Percentiles rank a stretch among this genome's conserved stretches.
These are phyloP conservation scores for Vanderwaltozyma yarrowii DNA, from an alignment of 805 yeast species.

Conservation along the genomic window DNA sequence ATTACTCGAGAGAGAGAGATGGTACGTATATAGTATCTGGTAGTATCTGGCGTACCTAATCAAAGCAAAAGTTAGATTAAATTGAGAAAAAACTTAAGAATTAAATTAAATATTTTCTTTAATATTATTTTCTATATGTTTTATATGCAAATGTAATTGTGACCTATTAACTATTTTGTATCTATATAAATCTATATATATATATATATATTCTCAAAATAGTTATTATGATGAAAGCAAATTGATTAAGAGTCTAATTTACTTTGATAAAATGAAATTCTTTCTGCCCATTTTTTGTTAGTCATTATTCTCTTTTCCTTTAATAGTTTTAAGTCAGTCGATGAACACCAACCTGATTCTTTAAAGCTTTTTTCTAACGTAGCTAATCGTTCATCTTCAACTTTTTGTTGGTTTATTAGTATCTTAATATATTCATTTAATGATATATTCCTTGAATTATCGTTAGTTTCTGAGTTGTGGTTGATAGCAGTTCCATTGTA, in stretches of 20 bases:
- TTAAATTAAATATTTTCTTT: too few species aligned
- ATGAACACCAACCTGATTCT: conserved; percentile 25
- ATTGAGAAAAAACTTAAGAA: too few species aligned
- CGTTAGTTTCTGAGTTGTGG: neutral
- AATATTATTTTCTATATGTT: too few species aligned
- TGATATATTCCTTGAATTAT: neutral
- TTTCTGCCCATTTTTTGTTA: conserved; percentile 26
- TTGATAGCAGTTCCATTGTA: neutral
- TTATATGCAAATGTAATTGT: too few species aligned
- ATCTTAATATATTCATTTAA: conserved; percentile 19
- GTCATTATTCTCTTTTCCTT: conserved; percentile 20
- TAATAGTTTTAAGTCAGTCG: conserved; percentile 15
- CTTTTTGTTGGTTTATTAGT: conserved; percentile 17
- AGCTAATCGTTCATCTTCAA: conserved; percentile 22
- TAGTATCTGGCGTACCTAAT: too few species aligned
- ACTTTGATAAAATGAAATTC: conserved; percentile 17
- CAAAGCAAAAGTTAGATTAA: too few species aligned
- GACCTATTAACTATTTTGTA: too few species aligned
- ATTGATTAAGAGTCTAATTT: neutral
- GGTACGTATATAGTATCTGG: too few species aligned
- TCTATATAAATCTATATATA: too few species aligned
- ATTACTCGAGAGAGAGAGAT: too few species aligned
- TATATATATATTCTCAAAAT: too few species aligned
- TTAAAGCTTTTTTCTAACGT: conserved; percentile 17
- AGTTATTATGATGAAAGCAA: neutral